phyloP scores from a whole-genome alignment of 495 filamentous ascomycete species.

The Penicillium taxi region DNA sequence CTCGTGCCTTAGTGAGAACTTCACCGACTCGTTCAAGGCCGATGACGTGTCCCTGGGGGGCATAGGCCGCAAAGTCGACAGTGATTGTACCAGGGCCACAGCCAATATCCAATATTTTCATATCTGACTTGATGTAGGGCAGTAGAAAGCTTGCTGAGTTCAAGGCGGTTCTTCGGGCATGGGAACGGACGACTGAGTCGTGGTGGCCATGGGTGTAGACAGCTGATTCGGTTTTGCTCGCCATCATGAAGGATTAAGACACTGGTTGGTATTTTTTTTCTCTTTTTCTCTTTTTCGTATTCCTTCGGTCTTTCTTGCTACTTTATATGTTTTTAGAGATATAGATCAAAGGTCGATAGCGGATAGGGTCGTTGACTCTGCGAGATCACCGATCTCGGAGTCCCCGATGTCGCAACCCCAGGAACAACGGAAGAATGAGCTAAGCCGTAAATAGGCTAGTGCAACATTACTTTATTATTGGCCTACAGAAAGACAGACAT shows the following conservation, averaged over 20 bases:
- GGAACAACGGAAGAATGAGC: too few relatives aligned
- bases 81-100: constrained; percentile 54
- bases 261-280: too few relatives aligned
- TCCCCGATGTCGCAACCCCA: too few relatives aligned
- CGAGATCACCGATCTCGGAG: too few relatives aligned
- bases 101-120: constrained; percentile 50
- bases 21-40: constrained; percentile 31
- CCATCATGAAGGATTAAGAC: too few relatives aligned
- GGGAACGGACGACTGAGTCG: constrained; percentile 38
- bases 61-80: constrained; percentile 38
- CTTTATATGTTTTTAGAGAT: too few relatives aligned
- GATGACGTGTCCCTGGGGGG: constrained; percentile 38
- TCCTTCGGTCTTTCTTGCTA: too few relatives aligned
- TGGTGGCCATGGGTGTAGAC: constrained; percentile 47
- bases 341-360: constrained; percentile 1
- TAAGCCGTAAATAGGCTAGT: too few relatives aligned
- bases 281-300: too few relatives aligned
- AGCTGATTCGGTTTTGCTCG: constrained; percentile 23
- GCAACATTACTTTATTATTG: too few relatives aligned
- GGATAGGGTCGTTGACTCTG: too few relatives aligned
- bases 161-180: constrained; percentile 41
- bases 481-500: too few relatives aligned
- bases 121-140: constrained; percentile 35
- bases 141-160: constrained; percentile 45
- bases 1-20: constrained; percentile 31